A percentile compares a stretch with the other conserved stretches of the same genome.
phyloP scores from a whole-genome alignment of 2,329 filamentous ascomycete species.

The Capronia coronata region DNA sequence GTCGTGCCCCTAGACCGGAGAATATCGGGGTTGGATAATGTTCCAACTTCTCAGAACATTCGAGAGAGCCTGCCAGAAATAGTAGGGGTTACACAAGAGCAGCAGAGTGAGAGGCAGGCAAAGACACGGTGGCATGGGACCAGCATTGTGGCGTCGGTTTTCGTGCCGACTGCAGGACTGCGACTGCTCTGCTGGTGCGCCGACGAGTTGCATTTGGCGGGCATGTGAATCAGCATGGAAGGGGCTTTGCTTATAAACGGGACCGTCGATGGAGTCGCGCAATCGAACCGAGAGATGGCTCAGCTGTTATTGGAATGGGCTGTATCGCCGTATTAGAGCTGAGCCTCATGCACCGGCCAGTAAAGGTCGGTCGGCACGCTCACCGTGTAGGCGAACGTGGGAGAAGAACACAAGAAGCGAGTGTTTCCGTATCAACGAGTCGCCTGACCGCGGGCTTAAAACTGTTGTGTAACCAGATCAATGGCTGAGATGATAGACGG shows the following conservation, averaged over 20 bases:
- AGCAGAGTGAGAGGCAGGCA: background rate
- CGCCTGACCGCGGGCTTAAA: background rate
- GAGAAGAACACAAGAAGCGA: background rate
- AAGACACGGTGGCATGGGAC: background rate
- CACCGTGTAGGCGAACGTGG: background rate
- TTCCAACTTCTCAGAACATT: conserved; percentile 15
- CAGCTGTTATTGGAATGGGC: background rate
- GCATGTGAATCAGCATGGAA: background rate
- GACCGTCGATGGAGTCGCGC: background rate
- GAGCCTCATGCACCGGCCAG: background rate
- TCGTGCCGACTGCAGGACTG: conserved; percentile 3
- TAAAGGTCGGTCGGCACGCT: no score
- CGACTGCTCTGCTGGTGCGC: background rate
- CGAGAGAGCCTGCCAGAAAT: conserved; percentile 13
- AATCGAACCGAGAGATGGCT: conserved; percentile 2
- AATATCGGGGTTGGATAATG: conserved; percentile 6
- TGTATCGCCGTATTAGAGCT: background rate
- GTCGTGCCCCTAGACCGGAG: conserved; percentile 1
- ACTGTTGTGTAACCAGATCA: background rate
- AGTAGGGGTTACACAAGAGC: conserved; percentile 6
- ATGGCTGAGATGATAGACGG: background rate
- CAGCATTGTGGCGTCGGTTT: conserved; percentile 14
- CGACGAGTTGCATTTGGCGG: conserved; percentile 5
- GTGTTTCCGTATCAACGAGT: background rate
- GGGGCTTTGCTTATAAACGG: background rate